Conservation (phyloP, 73 alveolate species). For the Tetrahymena thermophila region DNA sequence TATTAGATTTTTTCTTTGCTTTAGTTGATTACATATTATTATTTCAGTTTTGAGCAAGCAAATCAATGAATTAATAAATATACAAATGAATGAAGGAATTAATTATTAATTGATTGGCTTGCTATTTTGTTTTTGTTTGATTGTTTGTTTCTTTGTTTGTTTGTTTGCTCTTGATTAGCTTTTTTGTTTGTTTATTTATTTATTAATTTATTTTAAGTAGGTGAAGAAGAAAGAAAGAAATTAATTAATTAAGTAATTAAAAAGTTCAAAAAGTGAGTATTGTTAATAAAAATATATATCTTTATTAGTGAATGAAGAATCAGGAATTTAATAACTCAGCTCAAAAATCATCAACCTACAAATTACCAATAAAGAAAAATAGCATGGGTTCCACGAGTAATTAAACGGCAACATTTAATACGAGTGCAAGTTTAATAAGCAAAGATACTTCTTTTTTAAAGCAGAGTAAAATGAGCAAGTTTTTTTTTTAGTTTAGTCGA, state of each 20-base stretch:
- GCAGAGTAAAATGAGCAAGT: neutral
- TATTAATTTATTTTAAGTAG: neutral
- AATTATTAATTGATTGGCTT: neutral
- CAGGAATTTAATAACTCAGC: neutral
- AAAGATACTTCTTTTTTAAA: neutral
- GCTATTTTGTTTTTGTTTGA: neutral
- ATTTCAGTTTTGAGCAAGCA: neutral
- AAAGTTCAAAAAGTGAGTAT: neutral
- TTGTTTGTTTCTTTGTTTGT: neutral
- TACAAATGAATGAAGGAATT: neutral
- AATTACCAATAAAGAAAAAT: neutral
- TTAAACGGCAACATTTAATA: neutral
- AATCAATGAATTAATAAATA: too few species aligned
- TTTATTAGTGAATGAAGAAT: neutral
- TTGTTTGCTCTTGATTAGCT: neutral
- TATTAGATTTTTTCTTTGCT: neutral
- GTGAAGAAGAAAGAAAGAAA: neutral
- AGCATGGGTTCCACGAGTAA: neutral
- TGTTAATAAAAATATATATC: neutral
- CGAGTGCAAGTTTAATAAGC: neutral
- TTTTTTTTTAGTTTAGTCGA: neutral
- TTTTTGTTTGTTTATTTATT: neutral
- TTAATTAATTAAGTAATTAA: neutral
- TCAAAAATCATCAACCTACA: neutral
- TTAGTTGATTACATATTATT: neutral